Percentiles rank a stretch among this genome's conserved stretches.
phyloP scores from a whole-genome alignment of 768 basidiomycete genomes.

The Tricholoma bakamatsutake region DNA sequence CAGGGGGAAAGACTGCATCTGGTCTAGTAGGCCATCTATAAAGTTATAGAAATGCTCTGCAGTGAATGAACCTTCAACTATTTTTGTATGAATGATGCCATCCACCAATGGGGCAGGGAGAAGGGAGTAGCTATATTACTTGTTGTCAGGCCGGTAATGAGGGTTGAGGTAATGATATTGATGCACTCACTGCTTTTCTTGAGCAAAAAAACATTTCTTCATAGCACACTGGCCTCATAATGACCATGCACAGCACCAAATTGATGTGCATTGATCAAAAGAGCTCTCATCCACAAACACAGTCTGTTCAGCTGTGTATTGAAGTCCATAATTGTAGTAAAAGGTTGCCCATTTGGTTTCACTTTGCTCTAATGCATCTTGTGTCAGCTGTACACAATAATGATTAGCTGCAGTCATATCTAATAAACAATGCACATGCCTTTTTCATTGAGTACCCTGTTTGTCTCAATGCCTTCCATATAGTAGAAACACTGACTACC shows the following conservation, averaged over 20 bases:
- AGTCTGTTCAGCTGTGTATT: constrained; percentile 18
- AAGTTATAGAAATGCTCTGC: neutral
- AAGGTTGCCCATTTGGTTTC: constrained; percentile 10
- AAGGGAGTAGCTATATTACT: constrained; percentile 8
- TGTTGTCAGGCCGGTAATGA: neutral
- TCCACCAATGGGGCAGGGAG: constrained; percentile 8
- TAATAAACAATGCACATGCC: no score
- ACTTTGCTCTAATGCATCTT: no score
- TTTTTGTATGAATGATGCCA: constrained; percentile 3
- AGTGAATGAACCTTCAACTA: constrained; percentile 8
- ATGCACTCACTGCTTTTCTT: constrained; percentile 11
- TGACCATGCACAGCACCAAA: constrained; percentile 22
- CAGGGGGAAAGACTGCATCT: no score
- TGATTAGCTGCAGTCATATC: no score
- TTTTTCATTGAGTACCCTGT: no score
- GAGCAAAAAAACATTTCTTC: no score
- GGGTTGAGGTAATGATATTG: no score
- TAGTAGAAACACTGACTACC: neutral
- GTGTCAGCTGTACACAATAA: no score
- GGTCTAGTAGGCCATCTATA: constrained; percentile 6
- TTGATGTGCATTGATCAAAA: constrained; percentile 21
- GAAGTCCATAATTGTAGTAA: constrained; percentile 1
- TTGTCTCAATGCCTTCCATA: no score
- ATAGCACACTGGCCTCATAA: constrained; percentile 15
- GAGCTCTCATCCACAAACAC: constrained; percentile 31